Evolutionary conservation across 352 stramenopile species (phyloP), one percentile per base, ranked within the genome.

Genomic region (Phytophthora constricta): DNA sequence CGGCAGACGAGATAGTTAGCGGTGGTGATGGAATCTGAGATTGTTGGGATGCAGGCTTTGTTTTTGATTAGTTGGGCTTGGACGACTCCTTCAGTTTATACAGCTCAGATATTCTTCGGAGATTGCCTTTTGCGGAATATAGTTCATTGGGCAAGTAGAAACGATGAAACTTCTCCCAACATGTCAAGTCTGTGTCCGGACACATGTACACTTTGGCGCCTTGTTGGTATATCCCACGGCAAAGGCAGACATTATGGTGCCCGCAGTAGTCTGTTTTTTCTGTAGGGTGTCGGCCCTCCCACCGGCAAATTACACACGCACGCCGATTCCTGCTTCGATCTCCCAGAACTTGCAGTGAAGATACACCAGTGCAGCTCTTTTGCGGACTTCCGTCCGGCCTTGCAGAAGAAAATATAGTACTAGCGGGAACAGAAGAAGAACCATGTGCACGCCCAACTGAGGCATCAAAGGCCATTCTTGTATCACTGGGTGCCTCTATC

Each of bases 251-350:
- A 23, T 62, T 63, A 43, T 64, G 66, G 1, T 64, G 60, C 16
- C 49, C 57, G 31, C 55, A 74, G 17, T 70, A 70, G 50, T 69
- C 48, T 0, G 66, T 74, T 20, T 70, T 66, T 56, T 63, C 60
- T 1, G 56, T 74, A 19, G 63, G 49, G 25, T 34, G 62, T 34
- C 63, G 51, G 42, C 48, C 34, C 42, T 70, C 59, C 54, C 66
- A 74, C 17, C 50, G 49, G 39, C 66, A 74, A 46, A 74, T 42
- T 1, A 70, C 66, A 41, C 66, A 67, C 14, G 53, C 19, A 42
- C 55, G 41, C 4, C 42, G 19, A 43, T 69, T 65, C 20, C 49
- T 9, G 14, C 28, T 27, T 31, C 47, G 8, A 50, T 31, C 14
- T n/a, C 48, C 47, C n/a, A 58, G 26, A 34, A 58, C 48, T 4